phyloP scores from a whole-genome alignment of 257 asterid species.

The Solanum arcanum region DNA sequence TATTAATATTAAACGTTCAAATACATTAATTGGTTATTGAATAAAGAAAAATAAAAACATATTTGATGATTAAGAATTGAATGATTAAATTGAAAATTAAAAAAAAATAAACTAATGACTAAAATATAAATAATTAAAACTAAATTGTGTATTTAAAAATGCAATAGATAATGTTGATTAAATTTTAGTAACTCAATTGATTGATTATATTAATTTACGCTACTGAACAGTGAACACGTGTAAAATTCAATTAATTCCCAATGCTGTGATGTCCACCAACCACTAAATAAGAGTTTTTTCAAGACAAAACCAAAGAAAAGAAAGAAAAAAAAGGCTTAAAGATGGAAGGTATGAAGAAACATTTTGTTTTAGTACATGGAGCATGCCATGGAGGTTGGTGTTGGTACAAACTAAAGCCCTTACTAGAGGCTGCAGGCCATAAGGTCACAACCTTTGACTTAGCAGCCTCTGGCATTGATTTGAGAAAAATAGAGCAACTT shows the following conservation, averaged over 20 bases:
- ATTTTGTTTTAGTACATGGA: conserved; percentile 12
- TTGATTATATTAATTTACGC: too few species aligned
- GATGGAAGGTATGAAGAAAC: neutral
- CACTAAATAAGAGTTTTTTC: neutral
- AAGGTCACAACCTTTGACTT: conserved; percentile 10
- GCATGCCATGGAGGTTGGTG: conserved; percentile 18
- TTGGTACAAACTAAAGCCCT: conserved; percentile 8
- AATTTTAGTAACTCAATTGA: too few species aligned
- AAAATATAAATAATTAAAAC: too few species aligned
- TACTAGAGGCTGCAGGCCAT: conserved; percentile 2
- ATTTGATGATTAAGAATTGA: too few species aligned
- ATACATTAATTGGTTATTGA: too few species aligned
- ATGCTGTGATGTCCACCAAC: neutral
- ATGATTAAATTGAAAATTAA: too few species aligned
- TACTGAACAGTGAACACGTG: too few species aligned
- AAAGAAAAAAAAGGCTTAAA: neutral
- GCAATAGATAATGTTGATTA: too few species aligned
- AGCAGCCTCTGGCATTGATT: conserved; percentile 8
- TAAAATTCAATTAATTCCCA: neutral
- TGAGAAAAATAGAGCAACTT: neutral
- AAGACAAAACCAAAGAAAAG: neutral
- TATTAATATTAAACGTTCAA: too few species aligned
- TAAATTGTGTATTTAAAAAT: too few species aligned
- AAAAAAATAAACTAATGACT: too few species aligned
- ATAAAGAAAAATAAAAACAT: too few species aligned